phyloP scores from a whole-genome alignment of 345 rosid genomes.

The Euphorbia peplus region DNA sequence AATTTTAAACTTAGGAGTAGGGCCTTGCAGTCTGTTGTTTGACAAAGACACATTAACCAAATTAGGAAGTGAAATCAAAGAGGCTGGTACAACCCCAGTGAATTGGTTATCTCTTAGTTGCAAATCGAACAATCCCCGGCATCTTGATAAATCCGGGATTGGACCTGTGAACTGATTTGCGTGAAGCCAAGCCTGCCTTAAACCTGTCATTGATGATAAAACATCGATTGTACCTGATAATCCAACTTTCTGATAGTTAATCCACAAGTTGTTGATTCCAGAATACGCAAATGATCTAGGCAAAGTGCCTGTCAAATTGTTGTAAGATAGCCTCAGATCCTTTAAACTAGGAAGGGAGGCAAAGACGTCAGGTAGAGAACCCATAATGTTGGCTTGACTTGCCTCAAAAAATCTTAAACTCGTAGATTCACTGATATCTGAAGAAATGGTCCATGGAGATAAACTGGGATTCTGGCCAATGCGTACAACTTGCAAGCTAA shows the following conservation, averaged over 20 bases:
- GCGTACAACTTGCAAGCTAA: slow-evolving; percentile 47
- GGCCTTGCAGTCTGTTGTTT: slow-evolving; percentile 79
- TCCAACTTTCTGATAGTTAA: slow-evolving; percentile 59
- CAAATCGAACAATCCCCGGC: slow-evolving; percentile 50
- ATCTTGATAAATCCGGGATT: slow-evolving; percentile 69
- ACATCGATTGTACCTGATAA: slow-evolving; percentile 58
- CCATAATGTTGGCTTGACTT: slow-evolving; percentile 39
- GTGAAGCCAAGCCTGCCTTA: slow-evolving; percentile 74
- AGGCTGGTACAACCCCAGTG: slow-evolving; percentile 58
- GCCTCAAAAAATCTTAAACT: slow-evolving; percentile 41
- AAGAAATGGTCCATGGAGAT: slow-evolving; percentile 57
- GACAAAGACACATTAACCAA: slow-evolving; percentile 52
- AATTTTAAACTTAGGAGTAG: slow-evolving; percentile 40
- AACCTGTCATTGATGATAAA: slow-evolving; percentile 49
- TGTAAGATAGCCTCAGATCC: slow-evolving; percentile 59
- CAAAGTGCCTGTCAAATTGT: slow-evolving; percentile 63
- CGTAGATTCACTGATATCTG: slow-evolving; percentile 42
- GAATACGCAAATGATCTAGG: slow-evolving; percentile 59
- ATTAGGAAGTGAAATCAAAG: slow-evolving; percentile 38
- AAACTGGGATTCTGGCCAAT: slow-evolving; percentile 36
- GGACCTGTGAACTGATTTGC: slow-evolving; percentile 65
- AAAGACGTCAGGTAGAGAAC: slow-evolving; percentile 65
- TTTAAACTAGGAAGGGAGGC: slow-evolving; percentile 42
- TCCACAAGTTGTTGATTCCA: slow-evolving; percentile 51
- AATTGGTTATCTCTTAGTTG: slow-evolving; percentile 73